Evolutionary conservation across 2,329 filamentous ascomycete species (phyloP), one percentile per base, ranked within the genome.

Genomic region (Xylaria sp.): DNA sequence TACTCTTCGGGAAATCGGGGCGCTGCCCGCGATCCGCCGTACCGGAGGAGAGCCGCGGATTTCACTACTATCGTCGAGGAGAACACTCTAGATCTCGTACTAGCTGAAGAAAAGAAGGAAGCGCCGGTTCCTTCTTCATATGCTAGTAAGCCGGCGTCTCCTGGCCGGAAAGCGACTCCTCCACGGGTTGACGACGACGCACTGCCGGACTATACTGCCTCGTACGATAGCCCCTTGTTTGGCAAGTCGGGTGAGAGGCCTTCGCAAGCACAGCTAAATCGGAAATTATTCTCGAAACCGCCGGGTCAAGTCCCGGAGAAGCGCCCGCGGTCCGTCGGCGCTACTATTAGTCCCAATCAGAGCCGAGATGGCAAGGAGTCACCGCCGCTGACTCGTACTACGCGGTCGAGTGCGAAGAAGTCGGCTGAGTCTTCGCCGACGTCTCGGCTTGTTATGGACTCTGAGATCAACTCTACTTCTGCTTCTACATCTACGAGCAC

Each of bases 51-150:
- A 62, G 78, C 77, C 1, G 81, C 80, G 6, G 81, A 84, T 12
- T 85, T 83, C 69, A 79, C 80, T 0, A 82, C 84, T 1, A 84
- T 84, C 32, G 67, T 82, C 1, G 84, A 87, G 70, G 85, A 87
- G 67, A 84, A 82, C 27, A 82, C 81, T 0, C 80, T 78, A 71
- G 84, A 86, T 14, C 72, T 84, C 1, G 76, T 77, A 0, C 78
- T 79, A 68, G 73, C n/a, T 81, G 4, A 65, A 19, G 51, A 79
- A 59, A 76, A 70, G 24, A 70, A 73, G 45, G 65, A 67, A 45
- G 53, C 69, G 11, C 72, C 75, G 2, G 61, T 55, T 12, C 71
- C 81, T 63, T 75, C 81, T 58, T 75, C 78, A 8, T 77, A 79
- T 56, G 51, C 21, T 1, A 42, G 19, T 21, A 65, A 56, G 11